Evolutionary conservation across 2,329 filamentous ascomycete species (phyloP).

Genomic region (Epichloe bromicola): DNA sequence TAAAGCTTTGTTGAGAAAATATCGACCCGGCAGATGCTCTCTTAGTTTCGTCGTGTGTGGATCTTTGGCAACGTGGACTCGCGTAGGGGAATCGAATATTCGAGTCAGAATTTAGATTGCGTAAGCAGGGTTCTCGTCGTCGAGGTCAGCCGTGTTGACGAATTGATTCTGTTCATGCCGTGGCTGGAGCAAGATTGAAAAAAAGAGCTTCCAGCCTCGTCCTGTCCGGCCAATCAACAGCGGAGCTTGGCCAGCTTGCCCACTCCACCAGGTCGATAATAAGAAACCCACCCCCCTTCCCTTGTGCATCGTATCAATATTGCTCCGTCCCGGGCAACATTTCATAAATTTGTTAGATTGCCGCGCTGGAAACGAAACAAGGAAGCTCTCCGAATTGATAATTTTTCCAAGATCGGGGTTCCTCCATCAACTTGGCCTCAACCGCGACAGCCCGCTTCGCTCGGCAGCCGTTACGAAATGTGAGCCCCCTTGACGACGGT

Average conservation of each 20-base stretch:
- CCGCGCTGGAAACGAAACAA: background rate
- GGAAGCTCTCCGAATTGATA: background rate
- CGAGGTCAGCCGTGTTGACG: background rate
- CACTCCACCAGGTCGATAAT: too few relatives aligned
- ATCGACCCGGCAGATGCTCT: background rate
- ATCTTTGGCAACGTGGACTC: background rate
- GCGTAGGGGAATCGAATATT: background rate
- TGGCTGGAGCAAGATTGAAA: background rate
- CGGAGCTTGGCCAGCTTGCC: background rate
- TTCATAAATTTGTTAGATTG: background rate
- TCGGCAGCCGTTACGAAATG: constrained; percentile 9
- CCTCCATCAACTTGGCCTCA: background rate
- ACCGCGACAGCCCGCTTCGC: background rate
- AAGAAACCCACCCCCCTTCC: background rate
- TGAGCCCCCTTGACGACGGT: too few relatives aligned
- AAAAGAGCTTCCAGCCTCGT: constrained; percentile 2
- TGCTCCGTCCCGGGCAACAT: constrained; percentile 14
- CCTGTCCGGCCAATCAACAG: background rate
- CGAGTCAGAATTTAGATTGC: background rate
- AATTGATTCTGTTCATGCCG: background rate
- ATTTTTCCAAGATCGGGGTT: too few relatives aligned
- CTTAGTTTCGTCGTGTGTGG: background rate
- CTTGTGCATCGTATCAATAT: constrained; percentile 14
- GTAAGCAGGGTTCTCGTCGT: background rate
- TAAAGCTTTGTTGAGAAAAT: background rate